Evolutionary conservation across 108 stramenopile species (phyloP), one percentile per base, ranked within the genome.

Genomic region (Nannochloropsis oceanica): DNA sequence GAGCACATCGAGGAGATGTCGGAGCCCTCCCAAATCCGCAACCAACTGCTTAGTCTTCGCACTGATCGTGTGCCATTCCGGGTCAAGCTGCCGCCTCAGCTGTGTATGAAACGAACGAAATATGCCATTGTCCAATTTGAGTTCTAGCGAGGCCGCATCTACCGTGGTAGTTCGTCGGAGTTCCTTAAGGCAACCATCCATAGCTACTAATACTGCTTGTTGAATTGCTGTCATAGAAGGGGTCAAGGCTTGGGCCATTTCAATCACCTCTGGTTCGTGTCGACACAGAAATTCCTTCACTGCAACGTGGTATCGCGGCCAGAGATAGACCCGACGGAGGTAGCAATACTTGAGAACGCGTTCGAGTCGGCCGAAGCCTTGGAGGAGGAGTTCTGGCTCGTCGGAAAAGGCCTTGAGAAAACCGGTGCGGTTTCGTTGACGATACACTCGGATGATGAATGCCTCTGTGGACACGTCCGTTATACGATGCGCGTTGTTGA

Each of bases 341-440:
- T 94, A 93, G 0, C 96, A 87, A 8, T 92, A 90, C 88, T 93
- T 94, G 85, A 96, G 87, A 50, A 94, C 90, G 85, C 95, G 94
- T 86, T 96, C 95, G 25, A 96, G 91, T 82, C 93, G 94, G 84
- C 93, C 94, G 91, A 97, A 99, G 10, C 96, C 97, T 1, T 91
- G 85, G 13, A 93, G 80, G 14, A 99, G 85, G 0, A 89, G 80
- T 44, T 95, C 95, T 43, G 97, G 95, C 44, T 94, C 87, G 85
- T 98, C 97, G 11, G 94, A 92, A 85, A 99, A 95, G 14, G 94
- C 98, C 88, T 98, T 98, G 90, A 98, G 89, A 86, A 97, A 98
- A 50, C 97, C 96, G 5, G 73, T 44, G 80, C 83, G 86, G 84
- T 93, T 93, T 27, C 87, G 89, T 86, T 95, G 93, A 14, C 93